Conservation (phyloP, 495 filamentous ascomycete species). For the Usnea hakonensis region DNA sequence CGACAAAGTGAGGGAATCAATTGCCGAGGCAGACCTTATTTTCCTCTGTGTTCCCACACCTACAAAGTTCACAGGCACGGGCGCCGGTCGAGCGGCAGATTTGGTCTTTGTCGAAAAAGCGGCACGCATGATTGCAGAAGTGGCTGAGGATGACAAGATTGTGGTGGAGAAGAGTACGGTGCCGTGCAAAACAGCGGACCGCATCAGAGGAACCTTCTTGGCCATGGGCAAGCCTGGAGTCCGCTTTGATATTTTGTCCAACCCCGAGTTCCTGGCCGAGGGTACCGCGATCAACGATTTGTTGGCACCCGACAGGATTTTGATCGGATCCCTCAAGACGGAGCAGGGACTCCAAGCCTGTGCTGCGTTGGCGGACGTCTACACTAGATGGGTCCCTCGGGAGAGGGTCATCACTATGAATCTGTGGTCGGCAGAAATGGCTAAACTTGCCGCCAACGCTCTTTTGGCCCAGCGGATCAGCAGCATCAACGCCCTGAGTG, state of each 20-base stretch:
- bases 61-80: conserved; percentile 63
- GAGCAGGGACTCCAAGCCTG: conserved; percentile 53
- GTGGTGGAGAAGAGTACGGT: conserved; percentile 83
- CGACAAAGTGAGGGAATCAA: conserved; percentile 50
- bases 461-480: conserved; percentile 78
- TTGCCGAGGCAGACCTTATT: conserved; percentile 64
- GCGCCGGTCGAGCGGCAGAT: conserved; percentile 65
- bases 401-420: conserved; percentile 63
- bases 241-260: conserved; percentile 70
- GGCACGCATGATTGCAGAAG: conserved; percentile 54
- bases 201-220: conserved; percentile 53
- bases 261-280: conserved; percentile 77
- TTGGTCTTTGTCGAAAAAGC: conserved; percentile 67
- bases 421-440: conserved; percentile 71
- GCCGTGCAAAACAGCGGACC: conserved; percentile 67
- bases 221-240: conserved; percentile 49
- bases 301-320: conserved; percentile 63
- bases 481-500: conserved; percentile 73
- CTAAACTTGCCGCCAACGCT: conserved; percentile 74
- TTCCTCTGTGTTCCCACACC: conserved; percentile 78
- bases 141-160: conserved; percentile 59
- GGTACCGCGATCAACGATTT: conserved; percentile 69
- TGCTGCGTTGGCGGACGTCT: conserved; percentile 53
- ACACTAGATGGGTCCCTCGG: conserved; percentile 62
- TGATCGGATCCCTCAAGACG: conserved; percentile 63